Base-by-base conservation (phyloP, 2,329 filamentous ascomycete genomes). In the Gnomoniopsis smithogilvyi region DNA sequence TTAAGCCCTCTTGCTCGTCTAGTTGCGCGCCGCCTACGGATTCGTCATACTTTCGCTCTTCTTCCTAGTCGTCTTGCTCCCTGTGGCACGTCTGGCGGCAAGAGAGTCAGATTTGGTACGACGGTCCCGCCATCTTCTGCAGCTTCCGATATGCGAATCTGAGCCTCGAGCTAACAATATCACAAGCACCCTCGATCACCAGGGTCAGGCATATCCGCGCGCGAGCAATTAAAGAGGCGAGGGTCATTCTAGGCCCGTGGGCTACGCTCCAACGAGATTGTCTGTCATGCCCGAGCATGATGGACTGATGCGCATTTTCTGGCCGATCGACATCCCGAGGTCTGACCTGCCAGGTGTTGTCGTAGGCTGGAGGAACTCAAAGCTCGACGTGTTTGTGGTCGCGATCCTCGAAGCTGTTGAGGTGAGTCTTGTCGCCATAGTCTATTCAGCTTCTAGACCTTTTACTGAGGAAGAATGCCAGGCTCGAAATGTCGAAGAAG, bases 261-360 rank as follows among this genome's bases (percentile, higher is more conserved):
- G 58, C 56, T 51, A 54, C 56, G 56, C 66, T 65, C 68, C 63
- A 63, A 66, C 67, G 66, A 67, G 64, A 66, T 67, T 67, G 62
- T 64, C 62, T 66, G 83, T 80, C 81, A 88, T 88, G 85, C 79
- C 84, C 79, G 84, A 85, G 77, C 81, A 86, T 81, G 85, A 95
- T 91, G 93, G 91, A 70, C 81, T 98, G 80, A 92, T 98, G 88
- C 92, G 95, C 80, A 88, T 99, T 78, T 98, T 99, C 79, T 99
- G 95, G 95, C 96, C 95, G 69, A 90, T 90, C 69, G 93, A 96
- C 76, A 86, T 91, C 69, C 82, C 84, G 56, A 83, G 81, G 73
- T 90, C 88, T 57, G 84, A 86, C 66, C 80, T 84, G 59, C 85
- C 91, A 46, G 95, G 94, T 48, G 90, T 97, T 62, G 86, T 99